phyloP scores from a whole-genome alignment of 371 early-diverging fungal species.

The Mycotypha africana region DNA sequence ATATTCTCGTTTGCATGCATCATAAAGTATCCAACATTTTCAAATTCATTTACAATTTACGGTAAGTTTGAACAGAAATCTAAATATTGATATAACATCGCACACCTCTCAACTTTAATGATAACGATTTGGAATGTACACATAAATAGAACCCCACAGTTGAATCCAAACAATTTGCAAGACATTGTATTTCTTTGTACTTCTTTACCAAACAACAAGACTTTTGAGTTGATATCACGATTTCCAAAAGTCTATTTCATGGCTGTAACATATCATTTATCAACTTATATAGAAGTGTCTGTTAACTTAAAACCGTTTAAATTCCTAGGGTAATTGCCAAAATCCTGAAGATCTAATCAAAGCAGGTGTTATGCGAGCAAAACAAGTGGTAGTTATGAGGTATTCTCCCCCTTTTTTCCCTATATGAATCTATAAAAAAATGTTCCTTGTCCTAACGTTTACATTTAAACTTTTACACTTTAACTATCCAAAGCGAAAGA shows the following conservation, averaged over 20 bases:
- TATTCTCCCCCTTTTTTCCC: too few species aligned
- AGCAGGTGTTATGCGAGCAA: constrained; percentile 52
- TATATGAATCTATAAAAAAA: too few species aligned
- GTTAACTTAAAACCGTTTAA: not conserved
- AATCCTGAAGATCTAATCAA: constrained; percentile 52
- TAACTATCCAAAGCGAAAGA: constrained; percentile 21
- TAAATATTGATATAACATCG: too few species aligned
- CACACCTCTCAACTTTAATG: too few species aligned
- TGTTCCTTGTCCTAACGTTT: too few species aligned
- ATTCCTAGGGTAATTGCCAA: constrained; percentile 46
- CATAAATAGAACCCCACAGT: constrained; percentile 32
- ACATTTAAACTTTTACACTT: not conserved
- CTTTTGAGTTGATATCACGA: constrained; percentile 41
- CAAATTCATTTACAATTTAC: constrained; percentile 38
- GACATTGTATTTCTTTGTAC: constrained; percentile 52
- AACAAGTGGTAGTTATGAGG: constrained; percentile 57
- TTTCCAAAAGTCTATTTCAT: constrained; percentile 55
- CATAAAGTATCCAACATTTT: constrained; percentile 39
- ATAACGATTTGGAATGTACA: too few species aligned
- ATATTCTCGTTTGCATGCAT: constrained; percentile 44
- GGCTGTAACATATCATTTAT: constrained; percentile 22
- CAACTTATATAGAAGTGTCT: not conserved
- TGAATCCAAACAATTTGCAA: constrained; percentile 35
- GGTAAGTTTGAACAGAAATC: not conserved
- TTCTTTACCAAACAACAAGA: constrained; percentile 30